These are phyloP conservation scores for Nemania diffusa DNA, from an alignment of 2,329 filamentous ascomycete species.

Conservation along the genomic window DNA sequence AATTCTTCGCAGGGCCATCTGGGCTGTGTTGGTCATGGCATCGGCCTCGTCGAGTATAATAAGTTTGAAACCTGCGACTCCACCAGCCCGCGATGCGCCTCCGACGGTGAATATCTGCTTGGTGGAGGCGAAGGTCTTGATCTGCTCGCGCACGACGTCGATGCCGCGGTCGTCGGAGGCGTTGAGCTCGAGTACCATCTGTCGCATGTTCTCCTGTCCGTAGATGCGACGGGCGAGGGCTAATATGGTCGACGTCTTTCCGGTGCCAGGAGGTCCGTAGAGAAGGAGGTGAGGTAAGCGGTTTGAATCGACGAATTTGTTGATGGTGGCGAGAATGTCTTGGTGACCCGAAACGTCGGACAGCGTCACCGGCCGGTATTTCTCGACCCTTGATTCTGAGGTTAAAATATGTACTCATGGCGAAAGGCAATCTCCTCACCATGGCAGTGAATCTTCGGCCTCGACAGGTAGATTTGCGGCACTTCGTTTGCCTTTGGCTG, in stretches of 20 bases:
- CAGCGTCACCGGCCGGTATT: conserved; percentile 89
- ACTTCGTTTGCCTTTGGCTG: conserved; percentile 87
- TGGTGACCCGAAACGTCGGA: conserved; percentile 96
- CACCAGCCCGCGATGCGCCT: conserved; percentile 57
- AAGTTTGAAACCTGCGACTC: conserved; percentile 85
- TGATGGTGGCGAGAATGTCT: conserved; percentile 96
- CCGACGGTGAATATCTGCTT: conserved; percentile 90
- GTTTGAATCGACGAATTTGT: conserved; percentile 96
- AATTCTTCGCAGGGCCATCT: conserved; percentile 95
- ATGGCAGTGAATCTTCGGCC: conserved; percentile 92
- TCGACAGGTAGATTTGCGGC: conserved; percentile 94
- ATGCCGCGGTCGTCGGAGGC: conserved; percentile 97
- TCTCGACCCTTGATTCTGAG: conserved; percentile 79
- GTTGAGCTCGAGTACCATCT: conserved; percentile 98
- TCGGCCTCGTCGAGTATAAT: conserved; percentile 99
- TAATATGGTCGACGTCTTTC: conserved; percentile 96
- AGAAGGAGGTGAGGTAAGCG: conserved; percentile 94
- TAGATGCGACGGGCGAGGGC: conserved; percentile 95
- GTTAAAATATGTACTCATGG: not conserved
- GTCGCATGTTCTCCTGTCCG: conserved; percentile 88
- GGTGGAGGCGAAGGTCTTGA: conserved; percentile 98
- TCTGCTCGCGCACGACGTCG: conserved; percentile 97
- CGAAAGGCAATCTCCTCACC: conserved; percentile 63
- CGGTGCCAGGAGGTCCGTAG: conserved; percentile 95
- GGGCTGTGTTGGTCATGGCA: conserved; percentile 98